Evolutionary conservation across 2,329 filamentous ascomycete genomes (phyloP).

Genomic region (Arthrobotrys sinensis): DNA sequence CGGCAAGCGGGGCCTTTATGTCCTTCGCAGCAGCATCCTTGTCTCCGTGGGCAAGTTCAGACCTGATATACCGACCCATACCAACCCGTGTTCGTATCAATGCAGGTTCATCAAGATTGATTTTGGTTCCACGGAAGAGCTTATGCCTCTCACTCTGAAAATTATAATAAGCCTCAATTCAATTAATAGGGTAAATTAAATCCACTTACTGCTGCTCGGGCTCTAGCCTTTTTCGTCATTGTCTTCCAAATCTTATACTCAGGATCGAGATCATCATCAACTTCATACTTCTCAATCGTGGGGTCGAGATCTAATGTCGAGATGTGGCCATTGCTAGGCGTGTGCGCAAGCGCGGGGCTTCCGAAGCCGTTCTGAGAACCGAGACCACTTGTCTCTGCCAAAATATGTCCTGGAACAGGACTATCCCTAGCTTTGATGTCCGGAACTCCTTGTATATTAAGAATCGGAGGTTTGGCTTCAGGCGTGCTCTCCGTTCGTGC

Average conservation of each 20-base stretch:
- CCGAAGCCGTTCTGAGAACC: slow-evolving; percentile 79
- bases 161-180: slow-evolving; percentile 70
- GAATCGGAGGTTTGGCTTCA: slow-evolving; percentile 77
- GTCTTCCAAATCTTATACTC: slow-evolving; percentile 99
- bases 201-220: slow-evolving; percentile 67
- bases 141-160: slow-evolving; percentile 84
- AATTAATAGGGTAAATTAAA: slow-evolving; percentile 18
- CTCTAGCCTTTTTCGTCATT: slow-evolving; percentile 95
- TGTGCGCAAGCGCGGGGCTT: slow-evolving; percentile 82
- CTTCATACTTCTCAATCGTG: slow-evolving; percentile 75
- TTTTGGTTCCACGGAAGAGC: slow-evolving; percentile 85
- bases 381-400: slow-evolving; percentile 73
- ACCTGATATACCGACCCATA: slow-evolving; percentile 87
- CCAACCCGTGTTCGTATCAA: slow-evolving; percentile 85
- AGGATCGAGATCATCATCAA: slow-evolving; percentile 79
- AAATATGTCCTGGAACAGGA: slow-evolving; percentile 65
- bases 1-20: slow-evolving; percentile 53
- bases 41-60: slow-evolving; percentile 51
- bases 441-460: slow-evolving; percentile 71
- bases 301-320: slow-evolving; percentile 84
- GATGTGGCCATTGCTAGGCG: slow-evolving; percentile 72
- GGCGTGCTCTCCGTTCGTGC: slow-evolving; percentile 86
- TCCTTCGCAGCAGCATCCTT: slow-evolving; percentile 68
- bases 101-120: slow-evolving; percentile 90
- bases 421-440: slow-evolving; percentile 69